These are phyloP conservation scores for Pythium sukuiense DNA, from an alignment of 352 stramenopile genomes.

Conservation along the genomic window DNA sequence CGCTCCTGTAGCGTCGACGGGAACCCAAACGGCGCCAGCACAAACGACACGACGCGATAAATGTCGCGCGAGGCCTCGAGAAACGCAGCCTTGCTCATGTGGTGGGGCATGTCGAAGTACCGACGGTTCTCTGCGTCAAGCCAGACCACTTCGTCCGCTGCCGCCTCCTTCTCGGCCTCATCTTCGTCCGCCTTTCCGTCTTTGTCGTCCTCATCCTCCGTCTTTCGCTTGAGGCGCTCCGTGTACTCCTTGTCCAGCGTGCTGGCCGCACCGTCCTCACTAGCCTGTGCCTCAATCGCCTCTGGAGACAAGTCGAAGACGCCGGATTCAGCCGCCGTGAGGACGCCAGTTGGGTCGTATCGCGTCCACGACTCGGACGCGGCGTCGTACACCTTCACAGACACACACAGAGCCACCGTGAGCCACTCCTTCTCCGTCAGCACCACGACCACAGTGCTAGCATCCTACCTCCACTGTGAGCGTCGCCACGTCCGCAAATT, in stretches of 20 bases:
- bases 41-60: constrained; percentile 78
- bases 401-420: not conserved
- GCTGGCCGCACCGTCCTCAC: not conserved
- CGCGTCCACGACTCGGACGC: constrained; percentile 12
- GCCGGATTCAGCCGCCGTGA: not conserved
- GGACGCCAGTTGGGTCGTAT: constrained; percentile 14
- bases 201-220: constrained; percentile 27
- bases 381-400: constrained; percentile 23
- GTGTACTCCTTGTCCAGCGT: constrained; percentile 45
- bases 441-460: not conserved
- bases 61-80: constrained; percentile 66
- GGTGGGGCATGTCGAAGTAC: constrained; percentile 83
- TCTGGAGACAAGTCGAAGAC: constrained; percentile 60
- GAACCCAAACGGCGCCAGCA: constrained; percentile 80
- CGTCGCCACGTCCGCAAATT: constrained; percentile 11
- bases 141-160: constrained; percentile 54
- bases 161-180: constrained; percentile 31
- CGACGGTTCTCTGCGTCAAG: constrained; percentile 41
- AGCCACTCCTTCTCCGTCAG: not conserved
- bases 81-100: constrained; percentile 67
- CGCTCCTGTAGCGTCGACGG: constrained; percentile 52
- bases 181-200: constrained; percentile 8
- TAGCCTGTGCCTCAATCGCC: not conserved
- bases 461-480: constrained; percentile 23
- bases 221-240: constrained; percentile 36